Percentiles rank a stretch among this genome's conserved stretches.
These are phyloP conservation scores for Podosphaera xanthii DNA, from an alignment of 2,329 filamentous ascomycete genomes.

Conservation along the genomic window DNA sequence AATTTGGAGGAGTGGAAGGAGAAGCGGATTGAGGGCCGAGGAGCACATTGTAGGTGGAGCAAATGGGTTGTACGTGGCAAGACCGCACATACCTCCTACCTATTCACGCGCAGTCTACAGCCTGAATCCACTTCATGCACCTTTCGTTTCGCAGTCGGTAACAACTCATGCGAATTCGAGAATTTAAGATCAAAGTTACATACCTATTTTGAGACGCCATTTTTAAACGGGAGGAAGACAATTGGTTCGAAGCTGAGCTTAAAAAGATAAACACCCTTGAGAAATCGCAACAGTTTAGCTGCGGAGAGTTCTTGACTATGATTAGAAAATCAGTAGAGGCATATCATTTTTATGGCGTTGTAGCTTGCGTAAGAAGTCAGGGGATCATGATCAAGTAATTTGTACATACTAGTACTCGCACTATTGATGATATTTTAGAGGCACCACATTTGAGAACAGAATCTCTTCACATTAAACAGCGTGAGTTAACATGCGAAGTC, in stretches of 20 bases:
- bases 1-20: not conserved
- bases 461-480: not conserved
- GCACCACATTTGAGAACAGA: not conserved
- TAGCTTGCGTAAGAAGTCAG: not conserved
- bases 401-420: not conserved
- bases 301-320: not conserved
- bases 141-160: not conserved
- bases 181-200: conserved; percentile 3
- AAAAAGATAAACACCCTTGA: not conserved
- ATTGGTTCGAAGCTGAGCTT: not conserved
- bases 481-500: not conserved
- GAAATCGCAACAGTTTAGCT: not conserved
- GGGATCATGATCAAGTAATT: not conserved
- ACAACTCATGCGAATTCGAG: not conserved
- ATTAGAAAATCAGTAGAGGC: not conserved
- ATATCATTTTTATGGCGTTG: not conserved
- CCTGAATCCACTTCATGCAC: not conserved
- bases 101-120: not conserved
- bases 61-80: conserved; percentile 1
- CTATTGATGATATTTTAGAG: not conserved
- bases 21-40: not conserved
- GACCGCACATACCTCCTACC: conserved; percentile 1
- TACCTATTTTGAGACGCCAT: conserved; percentile 17
- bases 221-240: conserved; percentile 1
- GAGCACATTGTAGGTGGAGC: not conserved